Conservation (phyloP, 805 yeast species). For the Kuraishia cidri region DNA sequence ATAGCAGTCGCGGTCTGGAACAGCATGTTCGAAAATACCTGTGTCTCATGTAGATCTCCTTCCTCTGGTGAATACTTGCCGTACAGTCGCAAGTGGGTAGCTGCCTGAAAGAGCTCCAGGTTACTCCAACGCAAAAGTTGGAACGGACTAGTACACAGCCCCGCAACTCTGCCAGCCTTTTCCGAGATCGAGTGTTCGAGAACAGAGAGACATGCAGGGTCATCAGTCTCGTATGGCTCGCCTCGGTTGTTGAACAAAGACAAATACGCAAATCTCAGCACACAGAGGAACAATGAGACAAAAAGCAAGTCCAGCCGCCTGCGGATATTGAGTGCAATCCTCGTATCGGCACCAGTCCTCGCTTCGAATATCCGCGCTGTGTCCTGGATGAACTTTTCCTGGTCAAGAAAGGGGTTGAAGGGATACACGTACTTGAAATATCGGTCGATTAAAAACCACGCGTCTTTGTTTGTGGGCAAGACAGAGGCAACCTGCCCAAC, state of each 20-base stretch:
- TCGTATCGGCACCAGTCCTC: slow-evolving; percentile 15
- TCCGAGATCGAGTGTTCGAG: slow-evolving; percentile 28
- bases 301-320: slow-evolving; percentile 29
- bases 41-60: no score
- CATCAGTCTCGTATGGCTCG: slow-evolving; percentile 15
- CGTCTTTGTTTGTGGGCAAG: slow-evolving; percentile 27
- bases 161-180: slow-evolving; percentile 26
- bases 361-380: slow-evolving; percentile 25
- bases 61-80: slow-evolving; percentile 37
- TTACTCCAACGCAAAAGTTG: slow-evolving; percentile 26
- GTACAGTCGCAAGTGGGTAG: slow-evolving; percentile 30
- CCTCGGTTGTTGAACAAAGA: slow-evolving; percentile 19
- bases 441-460: slow-evolving; percentile 30
- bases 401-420: slow-evolving; percentile 37
- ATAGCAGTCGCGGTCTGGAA: slow-evolving; percentile 33
- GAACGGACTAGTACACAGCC: slow-evolving; percentile 29
- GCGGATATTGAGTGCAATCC: slow-evolving; percentile 20
- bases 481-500: slow-evolving; percentile 3
- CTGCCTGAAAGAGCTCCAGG: slow-evolving; percentile 31
- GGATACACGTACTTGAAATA: slow-evolving; percentile 36
- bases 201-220: slow-evolving; percentile 18
- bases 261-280: slow-evolving; percentile 31
- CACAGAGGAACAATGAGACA: slow-evolving; percentile 28
- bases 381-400: slow-evolving; percentile 19
- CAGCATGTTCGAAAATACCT: slow-evolving; percentile 24